Percentiles rank a stretch among this genome's conserved stretches.
Conservation (phyloP, 2,329 filamentous ascomycete species). For the Teratosphaeria destructans region DNA sequence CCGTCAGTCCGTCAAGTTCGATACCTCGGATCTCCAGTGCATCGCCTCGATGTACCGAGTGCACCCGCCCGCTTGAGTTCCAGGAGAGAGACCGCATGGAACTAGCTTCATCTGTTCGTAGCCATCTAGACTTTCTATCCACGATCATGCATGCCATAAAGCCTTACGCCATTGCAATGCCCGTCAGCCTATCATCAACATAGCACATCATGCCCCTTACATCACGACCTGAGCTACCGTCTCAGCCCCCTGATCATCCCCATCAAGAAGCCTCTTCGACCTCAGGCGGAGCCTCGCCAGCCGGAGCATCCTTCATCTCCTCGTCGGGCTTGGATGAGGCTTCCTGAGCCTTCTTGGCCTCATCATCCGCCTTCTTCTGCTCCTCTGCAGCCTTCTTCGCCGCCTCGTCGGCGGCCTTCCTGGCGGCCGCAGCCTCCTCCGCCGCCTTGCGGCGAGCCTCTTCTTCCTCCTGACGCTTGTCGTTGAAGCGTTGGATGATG, state of each 20-base stretch:
- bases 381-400: constrained; percentile 68
- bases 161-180: background rate
- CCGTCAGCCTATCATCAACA: background rate
- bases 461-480: constrained; percentile 83
- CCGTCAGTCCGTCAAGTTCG: too few relatives aligned
- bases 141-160: background rate
- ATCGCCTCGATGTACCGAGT: too few relatives aligned
- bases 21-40: too few relatives aligned
- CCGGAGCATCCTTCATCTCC: constrained; percentile 53
- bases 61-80: background rate
- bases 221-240: background rate
- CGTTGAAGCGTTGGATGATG: constrained; percentile 87
- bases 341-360: constrained; percentile 31
- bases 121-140: background rate
- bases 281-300: constrained; percentile 15
- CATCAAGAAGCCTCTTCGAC: constrained; percentile 18
- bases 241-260: background rate
- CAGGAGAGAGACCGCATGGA: background rate
- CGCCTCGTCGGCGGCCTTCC: constrained; percentile 57
- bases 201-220: background rate
- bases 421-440: constrained; percentile 55
- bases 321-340: constrained; percentile 25
- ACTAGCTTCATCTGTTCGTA: background rate
- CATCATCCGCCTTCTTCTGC: constrained; percentile 42
- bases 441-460: constrained; percentile 56